A percentile compares a stretch with the other conserved stretches of the same genome.
Evolutionary conservation across 2,329 filamentous ascomycete species (phyloP).

Genomic region (Colletotrichum karsti): DNA sequence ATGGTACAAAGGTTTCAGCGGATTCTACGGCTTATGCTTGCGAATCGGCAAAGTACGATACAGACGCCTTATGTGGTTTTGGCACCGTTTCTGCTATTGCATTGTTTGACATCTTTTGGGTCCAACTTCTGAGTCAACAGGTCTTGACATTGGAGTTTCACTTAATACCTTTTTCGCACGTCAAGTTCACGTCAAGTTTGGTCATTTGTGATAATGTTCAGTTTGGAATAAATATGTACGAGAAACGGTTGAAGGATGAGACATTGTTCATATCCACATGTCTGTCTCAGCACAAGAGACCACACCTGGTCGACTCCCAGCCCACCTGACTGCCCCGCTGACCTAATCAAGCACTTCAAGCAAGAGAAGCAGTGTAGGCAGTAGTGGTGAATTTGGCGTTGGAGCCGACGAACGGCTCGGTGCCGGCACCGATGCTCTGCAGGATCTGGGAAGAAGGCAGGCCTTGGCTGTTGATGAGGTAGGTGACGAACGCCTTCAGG

Average conservation of each 20-base stretch:
- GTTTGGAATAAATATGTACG: slow-evolving; percentile 17
- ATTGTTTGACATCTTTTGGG: too few relatives aligned
- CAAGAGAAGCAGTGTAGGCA: slow-evolving; percentile 16
- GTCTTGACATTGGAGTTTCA: too few relatives aligned
- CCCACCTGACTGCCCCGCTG: background rate
- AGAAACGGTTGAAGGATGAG: background rate
- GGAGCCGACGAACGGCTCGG: slow-evolving; percentile 63
- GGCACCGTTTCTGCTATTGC: too few relatives aligned
- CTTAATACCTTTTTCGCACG: too few relatives aligned
- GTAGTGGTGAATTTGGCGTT: slow-evolving; percentile 38
- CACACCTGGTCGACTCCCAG: background rate
- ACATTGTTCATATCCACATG: background rate
- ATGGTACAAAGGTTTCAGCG: too few relatives aligned
- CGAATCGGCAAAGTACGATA: too few relatives aligned
- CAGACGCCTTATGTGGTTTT: too few relatives aligned
- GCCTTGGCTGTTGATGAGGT: slow-evolving; percentile 58
- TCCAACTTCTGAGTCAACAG: too few relatives aligned
- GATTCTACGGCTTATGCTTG: too few relatives aligned
- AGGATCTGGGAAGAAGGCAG: slow-evolving; percentile 45
- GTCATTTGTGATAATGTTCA: slow-evolving; percentile 20
- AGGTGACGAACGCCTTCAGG: slow-evolving; percentile 64
- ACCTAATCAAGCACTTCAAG: background rate
- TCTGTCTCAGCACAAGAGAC: slow-evolving; percentile 7
- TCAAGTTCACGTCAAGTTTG: too few relatives aligned
- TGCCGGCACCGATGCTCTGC: slow-evolving; percentile 58